Evolutionary conservation across 1,284 basidiomycete genomes (phyloP).

Genomic region (Schizophyllum commune): DNA sequence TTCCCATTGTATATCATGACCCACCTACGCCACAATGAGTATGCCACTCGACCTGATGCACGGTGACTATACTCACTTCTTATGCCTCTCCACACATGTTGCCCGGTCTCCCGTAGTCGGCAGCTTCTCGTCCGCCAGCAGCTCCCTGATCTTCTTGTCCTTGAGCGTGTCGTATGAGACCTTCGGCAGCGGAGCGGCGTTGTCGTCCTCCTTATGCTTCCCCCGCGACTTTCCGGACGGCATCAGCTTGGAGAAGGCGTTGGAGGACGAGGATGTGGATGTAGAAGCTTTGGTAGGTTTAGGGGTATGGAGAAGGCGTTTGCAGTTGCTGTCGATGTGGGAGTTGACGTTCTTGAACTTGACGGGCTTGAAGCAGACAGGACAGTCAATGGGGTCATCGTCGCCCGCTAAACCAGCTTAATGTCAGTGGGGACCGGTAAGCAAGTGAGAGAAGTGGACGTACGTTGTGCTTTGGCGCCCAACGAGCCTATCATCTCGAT

Average conservation of each 20-base stretch:
- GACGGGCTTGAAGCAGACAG: slow-evolving; percentile 43
- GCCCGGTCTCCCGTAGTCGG: slow-evolving; percentile 45
- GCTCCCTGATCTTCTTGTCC: slow-evolving; percentile 52
- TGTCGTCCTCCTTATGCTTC: slow-evolving; percentile 35
- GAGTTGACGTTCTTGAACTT: slow-evolving; percentile 40
- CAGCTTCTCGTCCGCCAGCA: slow-evolving; percentile 44
- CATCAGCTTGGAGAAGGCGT: slow-evolving; percentile 27
- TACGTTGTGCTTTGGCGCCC: slow-evolving; percentile 6
- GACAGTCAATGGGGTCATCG: slow-evolving; percentile 38
- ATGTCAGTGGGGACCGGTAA: not conserved
- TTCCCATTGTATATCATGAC: slow-evolving; percentile 64
- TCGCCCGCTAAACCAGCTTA: slow-evolving; percentile 18
- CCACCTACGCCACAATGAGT: slow-evolving; percentile 39
- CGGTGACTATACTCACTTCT: slow-evolving; percentile 36
- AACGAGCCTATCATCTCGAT: slow-evolving; percentile 4
- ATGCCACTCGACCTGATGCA: slow-evolving; percentile 1
- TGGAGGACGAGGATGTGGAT: slow-evolving; percentile 17
- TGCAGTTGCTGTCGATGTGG: slow-evolving; percentile 55
- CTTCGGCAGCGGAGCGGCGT: slow-evolving; percentile 49
- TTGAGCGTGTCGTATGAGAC: slow-evolving; percentile 58
- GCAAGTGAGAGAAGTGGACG: not conserved
- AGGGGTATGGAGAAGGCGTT: slow-evolving; percentile 15
- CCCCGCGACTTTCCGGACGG: slow-evolving; percentile 26
- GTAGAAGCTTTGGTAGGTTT: slow-evolving; percentile 13
- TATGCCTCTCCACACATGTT: slow-evolving; percentile 48